phyloP scores from a whole-genome alignment of 139 green algal genomes.

The Tetraselmis striata region DNA sequence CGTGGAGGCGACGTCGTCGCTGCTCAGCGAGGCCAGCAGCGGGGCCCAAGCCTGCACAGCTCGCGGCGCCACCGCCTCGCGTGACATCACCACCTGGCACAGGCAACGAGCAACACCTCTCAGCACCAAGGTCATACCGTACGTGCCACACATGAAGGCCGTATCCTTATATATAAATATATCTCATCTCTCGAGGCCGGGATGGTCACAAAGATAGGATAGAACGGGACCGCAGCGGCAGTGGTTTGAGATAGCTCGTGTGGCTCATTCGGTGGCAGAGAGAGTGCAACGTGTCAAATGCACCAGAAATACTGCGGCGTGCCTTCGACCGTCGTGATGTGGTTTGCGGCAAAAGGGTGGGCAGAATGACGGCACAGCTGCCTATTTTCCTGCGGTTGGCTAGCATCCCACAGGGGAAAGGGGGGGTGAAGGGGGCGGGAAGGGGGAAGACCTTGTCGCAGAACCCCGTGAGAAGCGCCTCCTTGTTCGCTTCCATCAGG shows the following conservation, averaged over 20 bases:
- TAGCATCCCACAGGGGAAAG: too few relatives aligned
- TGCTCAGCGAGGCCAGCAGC: slow-evolving; percentile 34
- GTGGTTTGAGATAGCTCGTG: too few relatives aligned
- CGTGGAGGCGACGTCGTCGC: slow-evolving; percentile 36
- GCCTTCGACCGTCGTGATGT: not conserved
- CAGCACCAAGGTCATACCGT: not conserved
- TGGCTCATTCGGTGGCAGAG: too few relatives aligned
- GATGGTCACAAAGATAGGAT: too few relatives aligned
- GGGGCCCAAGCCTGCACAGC: slow-evolving; percentile 29
- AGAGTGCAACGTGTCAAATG: not conserved
- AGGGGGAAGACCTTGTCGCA: slow-evolving; percentile 7
- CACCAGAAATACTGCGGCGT: too few relatives aligned
- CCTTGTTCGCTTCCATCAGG: slow-evolving; percentile 3
- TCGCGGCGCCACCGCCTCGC: slow-evolving; percentile 4
- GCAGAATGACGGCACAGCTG: slow-evolving; percentile 5
- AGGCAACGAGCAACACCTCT: not conserved
- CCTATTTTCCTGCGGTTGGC: not conserved
- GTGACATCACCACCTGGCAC: not conserved
- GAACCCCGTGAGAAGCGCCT: not conserved
- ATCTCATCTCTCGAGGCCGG: too few relatives aligned
- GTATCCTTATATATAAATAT: too few relatives aligned
- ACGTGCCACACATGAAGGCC: too few relatives aligned
- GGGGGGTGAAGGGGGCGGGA: too few relatives aligned
- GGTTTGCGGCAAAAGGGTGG: not conserved
- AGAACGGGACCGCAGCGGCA: too few relatives aligned